Evolutionary conservation across 2,329 filamentous ascomycete species (phyloP).

Genomic region (Venturiaceae sp.): DNA sequence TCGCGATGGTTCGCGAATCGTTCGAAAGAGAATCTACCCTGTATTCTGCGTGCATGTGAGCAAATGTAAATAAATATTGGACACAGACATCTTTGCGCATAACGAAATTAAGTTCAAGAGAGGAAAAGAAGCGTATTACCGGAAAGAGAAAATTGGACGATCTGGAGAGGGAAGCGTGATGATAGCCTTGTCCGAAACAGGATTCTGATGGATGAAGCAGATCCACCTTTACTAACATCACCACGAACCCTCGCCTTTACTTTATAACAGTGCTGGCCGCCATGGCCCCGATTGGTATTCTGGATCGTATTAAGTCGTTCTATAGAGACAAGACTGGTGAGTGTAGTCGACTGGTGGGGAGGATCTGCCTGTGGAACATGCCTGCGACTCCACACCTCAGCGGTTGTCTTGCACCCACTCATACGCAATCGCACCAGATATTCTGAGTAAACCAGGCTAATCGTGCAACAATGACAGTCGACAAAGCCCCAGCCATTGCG

Average conservation of each 20-base stretch:
- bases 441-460: constrained; percentile 7
- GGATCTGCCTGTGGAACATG: neutral
- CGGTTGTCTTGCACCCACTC: constrained; percentile 9
- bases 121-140: neutral
- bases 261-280: neutral
- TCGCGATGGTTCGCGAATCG: neutral
- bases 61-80: neutral
- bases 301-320: constrained; percentile 21
- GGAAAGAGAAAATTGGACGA: no score
- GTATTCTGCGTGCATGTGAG: neutral
- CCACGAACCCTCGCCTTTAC: no score
- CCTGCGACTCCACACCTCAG: neutral
- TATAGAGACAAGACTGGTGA: constrained; percentile 25
- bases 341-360: constrained; percentile 16
- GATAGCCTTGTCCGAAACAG: no score
- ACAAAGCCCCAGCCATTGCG: constrained; percentile 25
- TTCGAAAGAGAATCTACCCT: neutral
- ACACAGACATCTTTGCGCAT: neutral
- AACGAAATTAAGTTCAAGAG: neutral
- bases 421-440: neutral
- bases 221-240: no score
- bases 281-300: constrained; percentile 26
- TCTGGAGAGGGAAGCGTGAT: neutral
- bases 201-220: no score
- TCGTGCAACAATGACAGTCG: constrained; percentile 23